Evolutionary conservation across 495 filamentous ascomycete genomes (phyloP).

Genomic region (Physcia stellaris): DNA sequence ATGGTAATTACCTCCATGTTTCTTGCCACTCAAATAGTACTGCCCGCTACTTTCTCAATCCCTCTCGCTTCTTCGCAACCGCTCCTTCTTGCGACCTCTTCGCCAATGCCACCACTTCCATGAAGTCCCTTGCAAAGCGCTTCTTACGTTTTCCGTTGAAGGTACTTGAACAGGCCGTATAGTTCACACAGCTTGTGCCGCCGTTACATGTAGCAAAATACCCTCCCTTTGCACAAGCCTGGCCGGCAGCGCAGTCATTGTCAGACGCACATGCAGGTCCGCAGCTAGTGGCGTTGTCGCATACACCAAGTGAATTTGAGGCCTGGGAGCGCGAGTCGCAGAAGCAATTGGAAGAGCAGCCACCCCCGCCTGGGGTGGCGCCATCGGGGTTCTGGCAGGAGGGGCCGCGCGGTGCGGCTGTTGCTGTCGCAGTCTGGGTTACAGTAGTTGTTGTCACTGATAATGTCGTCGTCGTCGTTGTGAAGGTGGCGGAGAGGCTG

Average conservation of each 20-base stretch:
- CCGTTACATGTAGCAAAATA: background rate
- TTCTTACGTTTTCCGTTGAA: no score
- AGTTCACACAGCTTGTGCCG: background rate
- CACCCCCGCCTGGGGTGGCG: background rate
- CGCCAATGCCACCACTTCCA: no score
- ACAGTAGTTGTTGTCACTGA: background rate
- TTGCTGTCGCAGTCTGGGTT: background rate
- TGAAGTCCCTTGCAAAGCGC: no score
- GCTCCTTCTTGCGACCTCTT: no score
- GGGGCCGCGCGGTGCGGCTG: background rate
- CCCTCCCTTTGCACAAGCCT: constrained; percentile 1
- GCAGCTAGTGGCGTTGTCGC: background rate
- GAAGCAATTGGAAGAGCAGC: background rate
- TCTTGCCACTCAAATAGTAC: no score
- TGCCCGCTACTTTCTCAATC: no score
- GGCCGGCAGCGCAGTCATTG: background rate
- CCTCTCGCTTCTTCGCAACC: no score
- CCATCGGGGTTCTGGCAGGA: background rate
- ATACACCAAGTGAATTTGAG: background rate
- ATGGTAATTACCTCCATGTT: no score
- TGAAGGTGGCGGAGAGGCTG: background rate
- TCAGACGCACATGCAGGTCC: background rate
- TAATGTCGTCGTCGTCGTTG: constrained; percentile 2
- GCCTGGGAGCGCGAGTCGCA: constrained; percentile 1
- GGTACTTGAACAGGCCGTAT: no score